Conservation (phyloP, 2,329 filamentous ascomycete species). For the Colletotrichum tamarilloi region DNA sequence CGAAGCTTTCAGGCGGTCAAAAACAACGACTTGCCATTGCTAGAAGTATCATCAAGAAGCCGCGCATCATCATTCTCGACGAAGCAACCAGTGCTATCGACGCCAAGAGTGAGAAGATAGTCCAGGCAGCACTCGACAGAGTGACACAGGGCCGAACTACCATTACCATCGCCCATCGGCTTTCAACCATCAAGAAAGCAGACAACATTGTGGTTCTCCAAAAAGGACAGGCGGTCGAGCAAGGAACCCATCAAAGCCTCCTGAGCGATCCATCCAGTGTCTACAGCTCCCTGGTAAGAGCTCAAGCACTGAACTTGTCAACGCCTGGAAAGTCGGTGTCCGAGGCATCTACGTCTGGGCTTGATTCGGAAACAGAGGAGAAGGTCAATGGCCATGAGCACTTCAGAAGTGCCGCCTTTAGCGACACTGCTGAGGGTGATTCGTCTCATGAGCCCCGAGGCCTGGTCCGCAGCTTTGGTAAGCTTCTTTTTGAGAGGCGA, state of each 20-base stretch:
- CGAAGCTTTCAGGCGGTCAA: slow-evolving; percentile 71
- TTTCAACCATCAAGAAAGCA: slow-evolving; percentile 47
- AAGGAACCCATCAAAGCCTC: slow-evolving; percentile 39
- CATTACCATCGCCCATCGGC: slow-evolving; percentile 40
- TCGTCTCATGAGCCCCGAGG: slow-evolving; percentile 11
- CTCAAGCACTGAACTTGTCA: slow-evolving; percentile 36
- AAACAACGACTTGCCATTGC: slow-evolving; percentile 72
- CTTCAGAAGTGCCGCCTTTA: background rate
- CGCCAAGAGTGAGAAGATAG: slow-evolving; percentile 49
- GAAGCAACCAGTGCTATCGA: slow-evolving; percentile 69
- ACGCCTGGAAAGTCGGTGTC: background rate
- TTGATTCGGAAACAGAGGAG: slow-evolving; percentile 14
- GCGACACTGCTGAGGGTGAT: background rate
- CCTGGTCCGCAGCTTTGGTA: slow-evolving; percentile 32
- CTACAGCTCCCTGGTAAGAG: slow-evolving; percentile 40
- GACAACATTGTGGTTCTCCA: slow-evolving; percentile 55
- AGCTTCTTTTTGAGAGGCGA: slow-evolving; percentile 38
- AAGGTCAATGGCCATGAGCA: slow-evolving; percentile 8
- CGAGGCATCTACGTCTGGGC: background rate
- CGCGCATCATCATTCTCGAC: slow-evolving; percentile 71
- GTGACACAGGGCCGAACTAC: slow-evolving; percentile 36
- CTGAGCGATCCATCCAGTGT: slow-evolving; percentile 33
- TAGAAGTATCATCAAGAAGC: slow-evolving; percentile 68
- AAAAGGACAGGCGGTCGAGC: slow-evolving; percentile 54
- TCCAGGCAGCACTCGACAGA: slow-evolving; percentile 46